Percentiles rank a stretch among this genome's conserved stretches.
phyloP scores from a whole-genome alignment of 306 rosid species.

The Glycine soja region DNA sequence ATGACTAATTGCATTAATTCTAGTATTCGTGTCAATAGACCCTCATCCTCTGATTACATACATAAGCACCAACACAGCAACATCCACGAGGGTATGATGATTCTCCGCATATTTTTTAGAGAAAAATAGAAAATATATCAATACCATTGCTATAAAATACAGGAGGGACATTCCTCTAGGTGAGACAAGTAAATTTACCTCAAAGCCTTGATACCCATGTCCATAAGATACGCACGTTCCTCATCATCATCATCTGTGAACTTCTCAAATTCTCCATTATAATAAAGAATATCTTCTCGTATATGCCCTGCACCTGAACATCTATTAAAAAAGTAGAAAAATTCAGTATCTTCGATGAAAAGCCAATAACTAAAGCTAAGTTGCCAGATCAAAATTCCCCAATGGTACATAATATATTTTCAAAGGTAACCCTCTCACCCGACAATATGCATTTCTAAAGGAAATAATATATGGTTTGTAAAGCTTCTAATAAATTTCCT shows the following conservation, averaged over 20 bases:
- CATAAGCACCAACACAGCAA: neutral
- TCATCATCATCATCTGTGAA: constrained; percentile 64
- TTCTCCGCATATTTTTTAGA: constrained; percentile 3
- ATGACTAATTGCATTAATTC: neutral
- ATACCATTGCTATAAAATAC: neutral
- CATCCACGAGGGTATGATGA: constrained; percentile 20
- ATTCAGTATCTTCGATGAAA: constrained; percentile 41
- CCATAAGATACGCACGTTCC: constrained; percentile 65
- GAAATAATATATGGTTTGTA: neutral
- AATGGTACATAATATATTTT: neutral
- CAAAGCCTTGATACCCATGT: constrained; percentile 83
- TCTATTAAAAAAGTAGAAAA: constrained; percentile 55
- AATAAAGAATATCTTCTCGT: constrained; percentile 73
- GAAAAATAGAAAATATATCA: neutral
- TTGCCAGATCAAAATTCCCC: constrained; percentile 4
- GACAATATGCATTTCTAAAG: neutral
- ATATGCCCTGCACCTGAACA: constrained; percentile 83
- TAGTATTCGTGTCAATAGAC: neutral
- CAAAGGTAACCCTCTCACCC: constrained; percentile 9
- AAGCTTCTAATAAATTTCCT: neutral
- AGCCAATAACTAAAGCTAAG: neutral
- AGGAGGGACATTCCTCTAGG: neutral
- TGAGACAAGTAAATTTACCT: constrained; percentile 53
- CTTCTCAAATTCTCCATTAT: constrained; percentile 68
- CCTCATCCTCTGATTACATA: neutral